Percentiles rank a stretch among this genome's conserved stretches.
Conservation (phyloP, 345 rosid genomes). For the Lepidium sativum region DNA sequence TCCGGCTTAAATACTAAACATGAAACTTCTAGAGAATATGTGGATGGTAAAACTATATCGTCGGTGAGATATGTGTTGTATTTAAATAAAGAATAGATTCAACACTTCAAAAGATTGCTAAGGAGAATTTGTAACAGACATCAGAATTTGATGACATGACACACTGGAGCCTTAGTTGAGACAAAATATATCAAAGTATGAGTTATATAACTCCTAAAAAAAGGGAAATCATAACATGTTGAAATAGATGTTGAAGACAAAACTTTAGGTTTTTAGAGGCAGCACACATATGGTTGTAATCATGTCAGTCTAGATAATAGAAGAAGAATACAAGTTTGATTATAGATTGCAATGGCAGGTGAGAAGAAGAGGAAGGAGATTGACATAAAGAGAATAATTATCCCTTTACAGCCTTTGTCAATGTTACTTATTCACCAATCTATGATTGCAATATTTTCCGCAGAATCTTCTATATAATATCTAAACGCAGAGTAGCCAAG, state of each 20-base stretch:
- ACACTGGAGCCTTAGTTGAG: neutral
- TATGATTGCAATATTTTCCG: constrained; percentile 1
- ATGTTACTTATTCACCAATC: constrained; percentile 16
- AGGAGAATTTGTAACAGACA: neutral
- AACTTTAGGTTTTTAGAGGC: constrained; percentile 7
- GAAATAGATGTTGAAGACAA: neutral
- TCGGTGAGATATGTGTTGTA: neutral
- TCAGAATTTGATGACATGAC: constrained; percentile 4
- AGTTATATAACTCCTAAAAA: neutral
- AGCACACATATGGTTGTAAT: constrained; percentile 27
- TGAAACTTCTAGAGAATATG: neutral
- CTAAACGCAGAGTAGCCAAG: neutral
- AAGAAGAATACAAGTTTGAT: constrained; percentile 14
- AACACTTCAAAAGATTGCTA: neutral
- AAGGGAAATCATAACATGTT: constrained; percentile 23
- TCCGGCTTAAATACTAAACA: neutral
- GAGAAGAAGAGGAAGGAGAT: constrained; percentile 14
- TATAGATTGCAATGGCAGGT: constrained; percentile 24
- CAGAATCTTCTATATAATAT: neutral
- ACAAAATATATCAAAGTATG: neutral
- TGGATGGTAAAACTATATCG: neutral
- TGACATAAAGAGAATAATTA: constrained; percentile 21
- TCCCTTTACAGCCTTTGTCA: constrained; percentile 21
- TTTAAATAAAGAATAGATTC: neutral
- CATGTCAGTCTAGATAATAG: constrained; percentile 18